phyloP scores from a whole-genome alignment of 2,329 filamentous ascomycete species.

The Beauveria sp. region DNA sequence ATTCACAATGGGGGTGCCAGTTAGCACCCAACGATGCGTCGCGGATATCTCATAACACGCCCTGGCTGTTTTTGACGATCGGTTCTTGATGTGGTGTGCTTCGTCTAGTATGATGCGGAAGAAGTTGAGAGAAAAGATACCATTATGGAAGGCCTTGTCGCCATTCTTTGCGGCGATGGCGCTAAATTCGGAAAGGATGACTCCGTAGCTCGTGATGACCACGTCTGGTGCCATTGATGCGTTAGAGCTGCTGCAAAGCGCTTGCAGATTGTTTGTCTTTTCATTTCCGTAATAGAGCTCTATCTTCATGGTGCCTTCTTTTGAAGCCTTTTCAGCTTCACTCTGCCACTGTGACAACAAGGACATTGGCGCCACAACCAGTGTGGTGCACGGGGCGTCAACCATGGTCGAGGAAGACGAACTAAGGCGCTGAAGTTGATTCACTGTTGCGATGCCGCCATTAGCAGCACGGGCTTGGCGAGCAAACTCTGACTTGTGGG shows the following conservation, averaged over 20 bases:
- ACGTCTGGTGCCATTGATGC: constrained; percentile 72
- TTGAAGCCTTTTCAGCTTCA: constrained; percentile 86
- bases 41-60: constrained; percentile 88
- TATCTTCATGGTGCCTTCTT: constrained; percentile 70
- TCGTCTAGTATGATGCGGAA: constrained; percentile 95
- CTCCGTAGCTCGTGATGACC: constrained; percentile 91
- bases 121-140: constrained; percentile 88
- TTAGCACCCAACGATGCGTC: constrained; percentile 84
- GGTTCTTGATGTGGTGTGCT: constrained; percentile 85
- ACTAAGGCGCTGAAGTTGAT: constrained; percentile 55
- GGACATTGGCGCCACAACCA: constrained; percentile 96
- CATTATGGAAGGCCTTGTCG: constrained; percentile 57
- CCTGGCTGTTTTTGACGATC: constrained; percentile 85
- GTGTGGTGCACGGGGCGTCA: constrained; percentile 75
- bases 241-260: constrained; percentile 69
- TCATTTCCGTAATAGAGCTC: constrained; percentile 90
- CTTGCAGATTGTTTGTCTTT: constrained; percentile 70
- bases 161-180: constrained; percentile 60
- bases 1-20: constrained; percentile 95
- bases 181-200: constrained; percentile 77
- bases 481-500: constrained; percentile 58
- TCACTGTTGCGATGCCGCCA: constrained; percentile 37
- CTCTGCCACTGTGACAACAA: constrained; percentile 95
- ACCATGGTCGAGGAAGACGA: constrained; percentile 50
- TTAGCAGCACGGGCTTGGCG: constrained; percentile 27